Base-by-base conservation (phyloP, 2,329 filamentous ascomycete genomes). In the Diplodia seriata region DNA sequence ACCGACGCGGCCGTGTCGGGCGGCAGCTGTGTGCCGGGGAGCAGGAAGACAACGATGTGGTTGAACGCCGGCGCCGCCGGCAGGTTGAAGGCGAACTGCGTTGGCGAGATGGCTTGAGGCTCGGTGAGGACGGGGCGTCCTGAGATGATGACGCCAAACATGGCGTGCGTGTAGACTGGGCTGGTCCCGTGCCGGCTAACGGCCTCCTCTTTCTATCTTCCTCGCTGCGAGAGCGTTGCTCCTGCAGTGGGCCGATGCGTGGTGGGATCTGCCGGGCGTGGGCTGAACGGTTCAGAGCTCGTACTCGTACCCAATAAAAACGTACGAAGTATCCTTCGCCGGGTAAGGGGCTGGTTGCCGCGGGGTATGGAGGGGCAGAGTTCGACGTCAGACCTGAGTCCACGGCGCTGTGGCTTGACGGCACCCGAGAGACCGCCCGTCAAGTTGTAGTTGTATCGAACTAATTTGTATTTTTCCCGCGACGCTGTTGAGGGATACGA, bases 41-140 rank as follows among this genome's bases (percentile, higher is more conserved):
- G 87, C 43, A 97, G 85, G 81, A 98, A 97, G 68, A 98, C 89
- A 74, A 93, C 91, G 67, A 98, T 86, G 77, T 98, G 93, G 66
- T 82, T 84, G 78, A 90, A 89, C 5, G 83, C 74, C 1, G 87
- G 85, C 31, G 77, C 74, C 7, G 86, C 78, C 18, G 90, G 89
- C 78, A 95, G 93, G 63, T 87, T 81, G 78, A 90, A 89, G 63
- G 87, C 85, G 77, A 88, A 89, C 77, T 90, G 88, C 2, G 86
- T 87, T 53, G 85, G 80, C 69, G 86, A 85, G 66, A 86, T 80
- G 36, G 82, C 83, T 73, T 81, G 78, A 40, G 87, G 84, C 70
- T 87, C 81, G 54, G 86, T 86, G 70, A 89, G 81, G 71, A 88
- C 83, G 8, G 87, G 87, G 29, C 87, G 83, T 69, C 86, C 85